Conservation (phyloP, 1,284 basidiomycete species). For the Cystobasidium pallidum region DNA sequence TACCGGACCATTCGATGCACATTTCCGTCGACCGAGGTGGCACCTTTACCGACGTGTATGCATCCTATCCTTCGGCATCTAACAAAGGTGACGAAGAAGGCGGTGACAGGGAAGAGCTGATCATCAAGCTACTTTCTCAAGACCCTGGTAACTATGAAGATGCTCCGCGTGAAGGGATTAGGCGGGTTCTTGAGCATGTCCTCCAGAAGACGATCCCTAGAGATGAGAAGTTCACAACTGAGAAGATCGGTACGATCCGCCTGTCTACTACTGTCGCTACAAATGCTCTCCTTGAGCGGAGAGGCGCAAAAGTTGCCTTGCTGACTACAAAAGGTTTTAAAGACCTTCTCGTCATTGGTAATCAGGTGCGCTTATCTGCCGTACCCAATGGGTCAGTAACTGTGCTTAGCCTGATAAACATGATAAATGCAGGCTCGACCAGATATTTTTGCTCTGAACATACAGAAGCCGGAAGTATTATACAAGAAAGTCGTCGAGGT, state of each 20-base stretch:
- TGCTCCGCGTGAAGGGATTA: constrained; percentile 91
- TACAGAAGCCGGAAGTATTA: constrained; percentile 70
- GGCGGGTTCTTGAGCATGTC: constrained; percentile 81
- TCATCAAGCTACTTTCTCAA: constrained; percentile 58
- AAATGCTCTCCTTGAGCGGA: constrained; percentile 91
- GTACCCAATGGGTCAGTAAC: neutral
- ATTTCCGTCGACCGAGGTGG: constrained; percentile 53
- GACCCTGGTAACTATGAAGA: constrained; percentile 75
- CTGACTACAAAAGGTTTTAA: constrained; percentile 89
- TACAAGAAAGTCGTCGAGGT: constrained; percentile 84
- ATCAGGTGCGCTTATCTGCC: constrained; percentile 62
- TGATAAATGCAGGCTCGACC: constrained; percentile 66
- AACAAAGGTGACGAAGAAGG: constrained; percentile 47
- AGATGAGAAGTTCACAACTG: constrained; percentile 69
- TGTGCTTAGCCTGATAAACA: constrained; percentile 58
- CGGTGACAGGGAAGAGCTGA: constrained; percentile 48
- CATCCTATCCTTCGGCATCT: constrained; percentile 34
- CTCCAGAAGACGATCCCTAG: constrained; percentile 70
- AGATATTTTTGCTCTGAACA: constrained; percentile 64
- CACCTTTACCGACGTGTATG: constrained; percentile 46
- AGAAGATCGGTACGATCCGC: constrained; percentile 67
- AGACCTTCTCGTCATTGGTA: constrained; percentile 86
- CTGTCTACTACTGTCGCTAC: constrained; percentile 84
- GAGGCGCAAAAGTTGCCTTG: constrained; percentile 86
- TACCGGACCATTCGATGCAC: constrained; percentile 44